Percentiles rank a stretch among this genome's conserved stretches.
These are phyloP conservation scores for Anisodus acutangulus DNA, from an alignment of 257 asterid species.

Conservation along the genomic window DNA sequence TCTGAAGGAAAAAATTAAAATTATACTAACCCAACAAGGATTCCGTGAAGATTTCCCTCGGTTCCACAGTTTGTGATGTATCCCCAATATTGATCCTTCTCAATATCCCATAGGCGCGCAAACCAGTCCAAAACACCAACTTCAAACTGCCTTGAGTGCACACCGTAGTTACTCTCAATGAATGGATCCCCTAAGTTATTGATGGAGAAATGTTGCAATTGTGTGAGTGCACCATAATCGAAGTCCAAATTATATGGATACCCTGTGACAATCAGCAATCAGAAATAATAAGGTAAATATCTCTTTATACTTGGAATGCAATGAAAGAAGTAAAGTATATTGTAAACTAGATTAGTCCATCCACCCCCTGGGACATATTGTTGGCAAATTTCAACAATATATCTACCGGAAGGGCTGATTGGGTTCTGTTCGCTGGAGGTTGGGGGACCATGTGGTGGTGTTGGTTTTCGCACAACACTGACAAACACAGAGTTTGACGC, in stretches of 20 bases:
- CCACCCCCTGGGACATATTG: neutral
- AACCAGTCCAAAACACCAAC: slow-evolving; percentile 98
- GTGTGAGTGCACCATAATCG: slow-evolving; percentile 88
- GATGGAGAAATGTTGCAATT: slow-evolving; percentile 91
- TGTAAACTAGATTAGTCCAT: neutral
- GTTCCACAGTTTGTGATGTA: slow-evolving; percentile 97
- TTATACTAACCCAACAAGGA: slow-evolving; percentile 75
- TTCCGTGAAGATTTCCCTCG: slow-evolving; percentile 97
- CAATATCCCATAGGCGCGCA: slow-evolving; percentile 88
- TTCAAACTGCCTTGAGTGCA: slow-evolving; percentile 96
- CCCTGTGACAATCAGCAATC: slow-evolving; percentile 52
- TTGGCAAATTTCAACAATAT: slow-evolving; percentile 20
- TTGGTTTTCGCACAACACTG: too few species aligned
- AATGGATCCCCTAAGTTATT: slow-evolving; percentile 96
- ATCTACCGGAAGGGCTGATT: neutral
- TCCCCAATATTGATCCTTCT: slow-evolving; percentile 92
- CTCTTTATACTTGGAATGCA: slow-evolving; percentile 7
- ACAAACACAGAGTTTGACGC: too few species aligned
- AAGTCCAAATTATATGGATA: slow-evolving; percentile 96
- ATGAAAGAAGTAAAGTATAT: slow-evolving; percentile 6
- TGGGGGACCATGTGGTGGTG: too few species aligned
- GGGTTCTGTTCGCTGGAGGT: too few species aligned
- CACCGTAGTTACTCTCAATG: slow-evolving; percentile 95
- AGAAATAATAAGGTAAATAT: slow-evolving; percentile 14
- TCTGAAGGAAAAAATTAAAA: neutral